Evolutionary conservation across 1,284 basidiomycete species (phyloP), one percentile per base, ranked within the genome.

Genomic region (Agaricales sp.): DNA sequence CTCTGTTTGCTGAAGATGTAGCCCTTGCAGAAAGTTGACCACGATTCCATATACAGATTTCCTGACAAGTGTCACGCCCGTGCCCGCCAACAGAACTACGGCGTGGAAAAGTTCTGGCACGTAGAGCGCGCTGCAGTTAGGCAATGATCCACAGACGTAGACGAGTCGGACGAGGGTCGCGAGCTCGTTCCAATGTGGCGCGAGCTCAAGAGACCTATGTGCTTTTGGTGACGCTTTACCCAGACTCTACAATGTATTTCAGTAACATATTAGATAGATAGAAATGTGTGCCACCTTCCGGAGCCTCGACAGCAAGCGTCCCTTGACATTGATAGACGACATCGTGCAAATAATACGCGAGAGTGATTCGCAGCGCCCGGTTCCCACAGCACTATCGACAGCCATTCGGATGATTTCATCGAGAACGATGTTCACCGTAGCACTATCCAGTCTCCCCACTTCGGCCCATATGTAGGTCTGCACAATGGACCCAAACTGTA

Each of bases 181-280:
- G 11, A 94, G 87, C 61, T 94, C 91, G 53, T 76, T 80, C 88
- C 90, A 94, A 52, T 84, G 80, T 1, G 75, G 65, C 62, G 88
- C 88, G 43, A 89, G 81, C 1, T 75, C 69, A 2, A 93, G 71
- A 11, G 74, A 73, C 48, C 65, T 68, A 2, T 80, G 77, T 1
- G 79, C 71, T 57, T 78, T 78, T 43, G 78, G 70, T 45, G 84
- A 81, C 1, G 86, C 69, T 75, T 88, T 76, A 43, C 80, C 92
- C 73, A 21, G 80, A 80, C 84, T 87, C 50, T 1, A 41, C 50
- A 41, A 30, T 24, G 24, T 14, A 2, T 46, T 50, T 60, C 21
- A 55, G 52, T 3, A 49, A 47, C 47, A 16, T 11, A 3, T 14
- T 18, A 44, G 18, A 25, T 4, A 35, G 26, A 22, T 26, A 25